phyloP scores from a whole-genome alignment of 2,329 filamentous ascomycete species.

The Pseudonectria foliicola region DNA sequence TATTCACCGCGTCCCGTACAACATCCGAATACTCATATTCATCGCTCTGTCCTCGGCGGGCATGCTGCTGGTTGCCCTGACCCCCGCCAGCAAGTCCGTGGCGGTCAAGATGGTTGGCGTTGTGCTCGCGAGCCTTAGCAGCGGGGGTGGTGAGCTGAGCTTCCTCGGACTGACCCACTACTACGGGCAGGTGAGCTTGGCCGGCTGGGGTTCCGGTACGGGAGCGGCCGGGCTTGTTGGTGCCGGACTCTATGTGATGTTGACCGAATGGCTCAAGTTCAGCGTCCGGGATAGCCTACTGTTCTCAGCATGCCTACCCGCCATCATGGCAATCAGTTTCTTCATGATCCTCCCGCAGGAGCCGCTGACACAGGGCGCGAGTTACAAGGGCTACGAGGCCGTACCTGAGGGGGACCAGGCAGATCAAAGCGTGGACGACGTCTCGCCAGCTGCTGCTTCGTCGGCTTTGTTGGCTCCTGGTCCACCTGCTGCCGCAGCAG shows the following conservation, averaged over 20 bases:
- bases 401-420: conserved; percentile 37
- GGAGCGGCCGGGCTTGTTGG: conserved; percentile 83
- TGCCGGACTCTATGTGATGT: conserved; percentile 77
- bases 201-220: conserved; percentile 88
- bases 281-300: conserved; percentile 68
- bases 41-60: conserved; percentile 69
- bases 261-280: conserved; percentile 74
- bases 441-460: conserved; percentile 33
- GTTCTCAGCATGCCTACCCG: conserved; percentile 69
- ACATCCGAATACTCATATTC: conserved; percentile 65
- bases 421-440: conserved; percentile 29
- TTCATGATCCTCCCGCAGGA: conserved; percentile 70
- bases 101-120: conserved; percentile 75
- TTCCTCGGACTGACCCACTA: conserved; percentile 90
- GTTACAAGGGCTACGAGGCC: conserved; percentile 46
- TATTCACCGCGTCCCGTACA: conserved; percentile 81
- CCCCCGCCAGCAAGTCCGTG: conserved; percentile 59
- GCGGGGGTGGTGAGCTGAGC: conserved; percentile 81
- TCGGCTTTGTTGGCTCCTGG: conserved; percentile 43
- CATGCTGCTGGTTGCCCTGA: conserved; percentile 83
- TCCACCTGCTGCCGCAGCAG: conserved; percentile 32
- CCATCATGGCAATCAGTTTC: conserved; percentile 79
- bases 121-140: conserved; percentile 75
- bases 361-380: conserved; percentile 46
- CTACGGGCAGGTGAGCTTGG: conserved; percentile 80